phyloP scores from a whole-genome alignment of 2,329 filamentous ascomycete genomes.

The Neoascochyta sp. region DNA sequence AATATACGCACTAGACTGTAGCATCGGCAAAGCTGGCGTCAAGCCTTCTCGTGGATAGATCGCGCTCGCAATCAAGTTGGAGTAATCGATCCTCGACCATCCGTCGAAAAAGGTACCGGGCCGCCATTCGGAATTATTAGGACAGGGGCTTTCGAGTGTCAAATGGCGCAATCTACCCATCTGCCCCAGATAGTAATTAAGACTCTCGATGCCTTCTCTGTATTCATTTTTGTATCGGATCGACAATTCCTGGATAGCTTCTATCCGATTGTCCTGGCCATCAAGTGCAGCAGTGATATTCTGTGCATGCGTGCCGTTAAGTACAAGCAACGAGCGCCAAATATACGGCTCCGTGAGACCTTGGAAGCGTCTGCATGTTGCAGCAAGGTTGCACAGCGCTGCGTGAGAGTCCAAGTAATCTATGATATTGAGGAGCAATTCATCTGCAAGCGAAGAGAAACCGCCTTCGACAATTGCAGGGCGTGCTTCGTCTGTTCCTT shows the following conservation, averaged over 20 bases:
- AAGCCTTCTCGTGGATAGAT: slow-evolving; percentile 17
- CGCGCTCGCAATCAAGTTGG: slow-evolving; percentile 24
- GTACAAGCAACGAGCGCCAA: slow-evolving; percentile 29
- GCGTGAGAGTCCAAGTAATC: slow-evolving; percentile 25
- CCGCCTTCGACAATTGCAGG: slow-evolving; percentile 13
- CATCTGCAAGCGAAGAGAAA: slow-evolving; percentile 31
- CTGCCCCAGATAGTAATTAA: slow-evolving; percentile 24
- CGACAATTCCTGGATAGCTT: slow-evolving; percentile 27
- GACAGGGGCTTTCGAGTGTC: slow-evolving; percentile 34
- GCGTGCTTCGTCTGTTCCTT: slow-evolving; percentile 12
- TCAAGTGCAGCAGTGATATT: slow-evolving; percentile 21
- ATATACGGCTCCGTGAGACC: slow-evolving; percentile 33
- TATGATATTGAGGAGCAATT: slow-evolving; percentile 34
- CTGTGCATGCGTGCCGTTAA: slow-evolving; percentile 24
- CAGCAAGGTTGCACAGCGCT: slow-evolving; percentile 27
- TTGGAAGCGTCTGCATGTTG: slow-evolving; percentile 30
- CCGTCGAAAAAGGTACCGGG: slow-evolving; percentile 20
- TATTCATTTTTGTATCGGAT: slow-evolving; percentile 24
- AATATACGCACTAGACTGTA: slow-evolving; percentile 29
- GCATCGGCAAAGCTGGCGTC: slow-evolving; percentile 17
- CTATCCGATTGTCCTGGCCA: slow-evolving; percentile 18
- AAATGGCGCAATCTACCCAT: slow-evolving; percentile 31
- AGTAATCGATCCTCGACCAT: slow-evolving; percentile 31
- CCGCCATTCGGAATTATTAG: slow-evolving; percentile 34
- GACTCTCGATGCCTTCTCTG: slow-evolving; percentile 26